Evolutionary conservation across 2,329 filamentous ascomycete species (phyloP).

Genomic region (Diaporthe vaccinii): DNA sequence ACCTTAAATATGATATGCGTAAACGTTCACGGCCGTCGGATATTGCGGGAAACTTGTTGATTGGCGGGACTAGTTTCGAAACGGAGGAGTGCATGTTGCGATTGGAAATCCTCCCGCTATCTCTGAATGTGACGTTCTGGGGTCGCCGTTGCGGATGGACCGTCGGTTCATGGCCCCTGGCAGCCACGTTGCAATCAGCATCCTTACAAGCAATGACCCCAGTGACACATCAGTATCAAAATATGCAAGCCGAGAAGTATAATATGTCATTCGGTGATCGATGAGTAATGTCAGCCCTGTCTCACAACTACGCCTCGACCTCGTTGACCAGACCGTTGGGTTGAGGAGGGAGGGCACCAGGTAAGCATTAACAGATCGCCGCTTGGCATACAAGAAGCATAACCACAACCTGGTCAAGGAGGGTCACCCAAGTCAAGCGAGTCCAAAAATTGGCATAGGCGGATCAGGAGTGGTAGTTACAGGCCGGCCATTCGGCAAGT

Average conservation of each 20-base stretch:
- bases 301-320: neutral
- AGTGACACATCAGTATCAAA: conserved; percentile 19
- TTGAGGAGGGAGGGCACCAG: neutral
- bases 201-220: neutral
- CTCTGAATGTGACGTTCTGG: conserved; percentile 18
- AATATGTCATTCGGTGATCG: neutral
- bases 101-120: conserved; percentile 9
- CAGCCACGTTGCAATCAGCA: neutral
- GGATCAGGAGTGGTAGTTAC: neutral
- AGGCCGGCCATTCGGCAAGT: neutral
- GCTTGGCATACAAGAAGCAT: neutral
- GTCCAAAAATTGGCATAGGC: neutral
- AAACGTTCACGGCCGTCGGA: neutral
- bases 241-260: conserved; percentile 20
- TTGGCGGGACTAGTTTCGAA: conserved; percentile 15
- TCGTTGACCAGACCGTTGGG: neutral
- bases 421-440: neutral
- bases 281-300: neutral
- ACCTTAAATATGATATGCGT: conserved; percentile 25
- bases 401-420: neutral
- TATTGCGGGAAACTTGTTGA: neutral
- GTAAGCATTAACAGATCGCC: neutral
- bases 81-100: conserved; percentile 5
- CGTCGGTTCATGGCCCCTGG: neutral
- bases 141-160: conserved; percentile 12